Evolutionary conservation across 2,329 filamentous ascomycete genomes (phyloP).

Genomic region (Podosphaera fusca): DNA sequence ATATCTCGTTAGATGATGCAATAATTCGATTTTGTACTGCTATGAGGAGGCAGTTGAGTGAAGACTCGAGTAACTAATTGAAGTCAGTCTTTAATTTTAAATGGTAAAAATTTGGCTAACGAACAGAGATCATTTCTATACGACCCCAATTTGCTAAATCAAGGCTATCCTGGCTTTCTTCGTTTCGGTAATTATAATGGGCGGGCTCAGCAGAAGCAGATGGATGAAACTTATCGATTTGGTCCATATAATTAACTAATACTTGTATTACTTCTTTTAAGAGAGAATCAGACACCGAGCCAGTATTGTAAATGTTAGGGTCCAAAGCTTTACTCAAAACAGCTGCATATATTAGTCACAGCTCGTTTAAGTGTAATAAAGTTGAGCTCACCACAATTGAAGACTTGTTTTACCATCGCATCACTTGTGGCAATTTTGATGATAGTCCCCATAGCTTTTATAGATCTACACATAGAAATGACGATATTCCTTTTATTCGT

Average conservation of each 20-base stretch:
- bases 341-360: slow-evolving; percentile 1
- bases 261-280: slow-evolving; percentile 1
- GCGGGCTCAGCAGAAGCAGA: background rate
- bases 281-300: slow-evolving; percentile 1
- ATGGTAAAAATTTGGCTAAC: background rate
- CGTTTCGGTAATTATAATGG: background rate
- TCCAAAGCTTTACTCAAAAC: background rate
- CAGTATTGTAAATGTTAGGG: background rate
- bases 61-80: slow-evolving; percentile 8
- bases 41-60: slow-evolving; percentile 5
- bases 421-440: slow-evolving; percentile 6
- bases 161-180: slow-evolving; percentile 12
- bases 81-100: slow-evolving; percentile 3
- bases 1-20: background rate
- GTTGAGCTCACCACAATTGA: slow-evolving; percentile 9
- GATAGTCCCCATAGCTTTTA: slow-evolving; percentile 6
- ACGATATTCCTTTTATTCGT: slow-evolving; percentile 4
- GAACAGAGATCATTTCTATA: slow-evolving; percentile 9
- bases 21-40: slow-evolving; percentile 6
- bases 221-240: slow-evolving; percentile 7
- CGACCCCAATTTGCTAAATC: slow-evolving; percentile 5
- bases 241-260: slow-evolving; percentile 5
- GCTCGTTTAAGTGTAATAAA: background rate
- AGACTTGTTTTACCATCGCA: slow-evolving; percentile 6
- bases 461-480: slow-evolving; percentile 5